phyloP scores from a whole-genome alignment of 2,329 filamentous ascomycete species.

The Cladosporium sp. region DNA sequence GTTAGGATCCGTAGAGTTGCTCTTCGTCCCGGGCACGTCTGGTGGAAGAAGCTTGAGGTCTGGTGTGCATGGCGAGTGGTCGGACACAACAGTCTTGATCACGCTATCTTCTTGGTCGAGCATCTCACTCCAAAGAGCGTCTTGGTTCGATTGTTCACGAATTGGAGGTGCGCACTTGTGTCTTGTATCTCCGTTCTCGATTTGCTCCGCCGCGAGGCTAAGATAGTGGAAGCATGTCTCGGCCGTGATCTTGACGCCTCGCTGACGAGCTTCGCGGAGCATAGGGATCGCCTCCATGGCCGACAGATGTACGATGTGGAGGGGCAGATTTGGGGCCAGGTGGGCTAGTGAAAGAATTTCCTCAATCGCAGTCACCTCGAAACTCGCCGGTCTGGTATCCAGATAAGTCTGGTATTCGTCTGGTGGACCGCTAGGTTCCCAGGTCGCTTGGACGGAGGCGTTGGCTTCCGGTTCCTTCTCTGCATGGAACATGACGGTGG shows the following conservation, averaged over 20 bases:
- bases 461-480: constrained; percentile 94
- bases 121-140: constrained; percentile 84
- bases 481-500: constrained; percentile 97
- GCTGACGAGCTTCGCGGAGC: constrained; percentile 68
- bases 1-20: constrained; percentile 36
- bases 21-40: constrained; percentile 58
- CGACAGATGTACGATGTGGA: constrained; percentile 93
- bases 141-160: constrained; percentile 75
- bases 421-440: constrained; percentile 67
- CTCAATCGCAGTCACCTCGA: constrained; percentile 87
- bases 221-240: constrained; percentile 97
- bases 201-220: constrained; percentile 76
- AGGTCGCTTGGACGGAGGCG: constrained; percentile 71
- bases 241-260: constrained; percentile 82
- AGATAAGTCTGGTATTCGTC: constrained; percentile 87
- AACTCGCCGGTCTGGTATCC: constrained; percentile 80
- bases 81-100: constrained; percentile 87
- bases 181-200: constrained; percentile 80
- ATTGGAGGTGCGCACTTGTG: constrained; percentile 97
- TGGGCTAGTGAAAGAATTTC: constrained; percentile 81
- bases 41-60: constrained; percentile 84
- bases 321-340: constrained; percentile 74
- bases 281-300: constrained; percentile 86
- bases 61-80: constrained; percentile 95
- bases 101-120: constrained; percentile 64